Conservation (phyloP, 2,329 filamentous ascomycete species). For the Fusarium sp. region DNA sequence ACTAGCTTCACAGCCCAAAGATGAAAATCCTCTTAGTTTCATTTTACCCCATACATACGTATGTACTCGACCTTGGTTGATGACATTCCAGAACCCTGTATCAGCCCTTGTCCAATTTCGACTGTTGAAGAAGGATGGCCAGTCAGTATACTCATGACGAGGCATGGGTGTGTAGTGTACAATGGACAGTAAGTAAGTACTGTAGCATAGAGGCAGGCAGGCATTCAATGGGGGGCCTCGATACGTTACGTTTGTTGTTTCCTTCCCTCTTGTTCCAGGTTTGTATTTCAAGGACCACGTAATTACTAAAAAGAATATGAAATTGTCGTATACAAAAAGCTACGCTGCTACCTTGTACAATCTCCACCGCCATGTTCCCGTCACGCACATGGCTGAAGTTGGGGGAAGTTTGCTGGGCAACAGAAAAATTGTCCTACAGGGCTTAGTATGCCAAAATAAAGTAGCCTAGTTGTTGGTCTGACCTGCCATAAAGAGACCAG, state of each 20-base stretch:
- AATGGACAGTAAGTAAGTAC: background rate
- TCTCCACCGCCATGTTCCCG: slow-evolving; percentile 25
- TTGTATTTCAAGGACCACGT: background rate
- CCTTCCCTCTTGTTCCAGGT: background rate
- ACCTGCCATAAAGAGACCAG: background rate
- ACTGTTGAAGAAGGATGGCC: background rate
- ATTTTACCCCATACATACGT: slow-evolving; percentile 25
- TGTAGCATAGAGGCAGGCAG: background rate
- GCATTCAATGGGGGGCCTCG: background rate
- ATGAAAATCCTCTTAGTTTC: slow-evolving; percentile 13
- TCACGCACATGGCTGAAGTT: slow-evolving; percentile 18
- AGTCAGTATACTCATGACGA: background rate
- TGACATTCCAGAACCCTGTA: slow-evolving; percentile 29
- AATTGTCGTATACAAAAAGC: background rate
- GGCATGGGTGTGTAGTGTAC: slow-evolving; percentile 6
- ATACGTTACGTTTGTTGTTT: slow-evolving; percentile 10
- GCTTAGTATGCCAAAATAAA: background rate
- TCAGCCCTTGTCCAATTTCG: slow-evolving; percentile 24
- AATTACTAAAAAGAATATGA: background rate
- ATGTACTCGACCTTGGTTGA: slow-evolving; percentile 17
- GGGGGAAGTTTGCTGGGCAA: slow-evolving; percentile 5
- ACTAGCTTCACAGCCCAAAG: background rate
- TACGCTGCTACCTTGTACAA: background rate
- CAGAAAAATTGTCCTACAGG: background rate
- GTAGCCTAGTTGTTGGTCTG: background rate